phyloP scores from a whole-genome alignment of 2,329 filamentous ascomycete species.

The Talaromyces sp. region DNA sequence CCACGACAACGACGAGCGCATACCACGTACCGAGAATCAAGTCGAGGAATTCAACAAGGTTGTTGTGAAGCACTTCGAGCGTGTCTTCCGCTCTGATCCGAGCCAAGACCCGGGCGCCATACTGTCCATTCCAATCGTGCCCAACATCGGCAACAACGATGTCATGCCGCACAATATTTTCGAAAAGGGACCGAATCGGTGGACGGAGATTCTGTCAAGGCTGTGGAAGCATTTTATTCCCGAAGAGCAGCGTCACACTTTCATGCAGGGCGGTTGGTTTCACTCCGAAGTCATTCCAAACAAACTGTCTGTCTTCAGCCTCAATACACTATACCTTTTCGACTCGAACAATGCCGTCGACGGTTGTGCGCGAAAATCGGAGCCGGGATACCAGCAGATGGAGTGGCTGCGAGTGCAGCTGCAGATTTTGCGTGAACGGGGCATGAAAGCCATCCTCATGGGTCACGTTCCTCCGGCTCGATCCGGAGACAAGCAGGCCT shows the following conservation, averaged over 20 bases:
- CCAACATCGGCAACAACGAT: conserved; percentile 94
- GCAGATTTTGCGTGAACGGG: conserved; percentile 70
- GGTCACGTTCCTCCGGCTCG: conserved; percentile 91
- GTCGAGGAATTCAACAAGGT: conserved; percentile 72
- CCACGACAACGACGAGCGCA: conserved; percentile 78
- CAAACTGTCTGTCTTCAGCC: conserved; percentile 79
- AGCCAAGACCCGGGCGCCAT: conserved; percentile 49
- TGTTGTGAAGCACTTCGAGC: conserved; percentile 68
- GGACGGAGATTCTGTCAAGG: conserved; percentile 69
- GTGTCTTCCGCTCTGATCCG: conserved; percentile 58
- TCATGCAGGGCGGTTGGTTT: conserved; percentile 91
- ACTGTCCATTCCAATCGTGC: conserved; percentile 72
- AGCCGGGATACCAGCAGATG: conserved; percentile 90
- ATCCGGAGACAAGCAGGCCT: conserved; percentile 75
- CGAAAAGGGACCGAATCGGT: conserved; percentile 74
- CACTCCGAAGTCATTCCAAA: conserved; percentile 84
- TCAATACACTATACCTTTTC: conserved; percentile 97
- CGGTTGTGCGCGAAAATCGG: conserved; percentile 69
- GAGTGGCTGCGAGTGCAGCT: conserved; percentile 93
- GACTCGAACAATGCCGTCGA: conserved; percentile 89
- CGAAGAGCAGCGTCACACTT: conserved; percentile 83
- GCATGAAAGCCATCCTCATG: conserved; percentile 90
- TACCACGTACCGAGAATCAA: conserved; percentile 68
- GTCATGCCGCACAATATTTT: conserved; percentile 96
- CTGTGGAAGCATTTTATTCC: conserved; percentile 88